Evolutionary conservation across 305 asterid species (phyloP).

Genomic region (Andrographis paniculata): DNA sequence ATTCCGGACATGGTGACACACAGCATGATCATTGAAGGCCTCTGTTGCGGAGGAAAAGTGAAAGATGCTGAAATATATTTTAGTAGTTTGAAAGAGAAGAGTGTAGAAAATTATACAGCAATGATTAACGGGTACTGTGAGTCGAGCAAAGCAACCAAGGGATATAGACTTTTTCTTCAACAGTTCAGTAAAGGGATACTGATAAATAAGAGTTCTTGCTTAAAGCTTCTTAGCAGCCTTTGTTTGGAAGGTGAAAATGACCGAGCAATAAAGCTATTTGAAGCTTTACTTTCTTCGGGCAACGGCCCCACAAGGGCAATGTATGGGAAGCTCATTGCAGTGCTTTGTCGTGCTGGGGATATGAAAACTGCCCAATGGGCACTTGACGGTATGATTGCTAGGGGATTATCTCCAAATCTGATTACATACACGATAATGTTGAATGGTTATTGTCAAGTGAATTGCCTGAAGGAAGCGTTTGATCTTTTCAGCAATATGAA

Average conservation of each 20-base stretch:
- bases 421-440: slow-evolving; percentile 56
- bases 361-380: slow-evolving; percentile 52
- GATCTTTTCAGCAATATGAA: slow-evolving; percentile 58
- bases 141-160: slow-evolving; percentile 27
- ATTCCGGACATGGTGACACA: slow-evolving; percentile 44
- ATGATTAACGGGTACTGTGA: slow-evolving; percentile 63
- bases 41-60: slow-evolving; percentile 41
- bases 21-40: slow-evolving; percentile 61
- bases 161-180: slow-evolving; percentile 35
- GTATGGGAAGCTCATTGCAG: slow-evolving; percentile 40
- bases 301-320: slow-evolving; percentile 39
- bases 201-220: slow-evolving; percentile 31
- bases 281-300: slow-evolving; percentile 28
- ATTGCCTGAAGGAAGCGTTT: slow-evolving; percentile 40
- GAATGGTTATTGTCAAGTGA: slow-evolving; percentile 60
- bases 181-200: slow-evolving; percentile 27
- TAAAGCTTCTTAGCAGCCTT: slow-evolving; percentile 53
- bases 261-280: slow-evolving; percentile 33
- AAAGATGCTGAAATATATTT: slow-evolving; percentile 53
- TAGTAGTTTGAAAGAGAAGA: slow-evolving; percentile 31
- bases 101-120: slow-evolving; percentile 45
- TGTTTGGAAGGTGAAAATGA: slow-evolving; percentile 44
- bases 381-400: slow-evolving; percentile 35
- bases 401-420: slow-evolving; percentile 51
- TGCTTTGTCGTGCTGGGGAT: slow-evolving; percentile 56